phyloP scores from a whole-genome alignment of 1,284 basidiomycete species.

The Leucoagaricus sp. region DNA sequence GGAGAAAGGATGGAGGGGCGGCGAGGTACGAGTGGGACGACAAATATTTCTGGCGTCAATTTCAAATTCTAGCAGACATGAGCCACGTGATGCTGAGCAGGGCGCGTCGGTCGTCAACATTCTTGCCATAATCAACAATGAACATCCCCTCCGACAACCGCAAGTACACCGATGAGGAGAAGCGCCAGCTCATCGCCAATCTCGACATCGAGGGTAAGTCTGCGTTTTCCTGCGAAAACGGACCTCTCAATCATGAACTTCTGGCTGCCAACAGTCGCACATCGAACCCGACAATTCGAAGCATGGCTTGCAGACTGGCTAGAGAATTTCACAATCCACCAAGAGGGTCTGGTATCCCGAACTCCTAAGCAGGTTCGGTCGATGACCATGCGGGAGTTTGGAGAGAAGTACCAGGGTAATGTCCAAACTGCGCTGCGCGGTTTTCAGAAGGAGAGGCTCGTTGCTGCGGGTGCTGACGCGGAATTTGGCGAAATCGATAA shows the following conservation, averaged over 20 bases:
- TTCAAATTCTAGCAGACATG: slow-evolving; percentile 20
- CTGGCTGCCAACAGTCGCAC: slow-evolving; percentile 50
- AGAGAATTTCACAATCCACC: slow-evolving; percentile 70
- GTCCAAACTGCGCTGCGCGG: slow-evolving; percentile 67
- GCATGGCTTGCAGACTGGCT: slow-evolving; percentile 70
- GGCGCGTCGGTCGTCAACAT: slow-evolving; percentile 7
- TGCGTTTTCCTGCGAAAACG: slow-evolving; percentile 7
- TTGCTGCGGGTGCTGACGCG: slow-evolving; percentile 43
- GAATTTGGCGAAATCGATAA: slow-evolving; percentile 61
- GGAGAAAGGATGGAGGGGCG: slow-evolving; percentile 8
- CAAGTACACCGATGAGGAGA: slow-evolving; percentile 59
- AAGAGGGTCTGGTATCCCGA: slow-evolving; percentile 71
- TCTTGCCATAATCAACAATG: slow-evolving; percentile 24
- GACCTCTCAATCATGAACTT: slow-evolving; percentile 11
- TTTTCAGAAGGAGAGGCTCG: slow-evolving; percentile 58
- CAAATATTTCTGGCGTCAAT: slow-evolving; percentile 18
- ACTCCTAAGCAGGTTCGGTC: slow-evolving; percentile 72
- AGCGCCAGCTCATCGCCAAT: slow-evolving; percentile 71
- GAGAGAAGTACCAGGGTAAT: slow-evolving; percentile 73
- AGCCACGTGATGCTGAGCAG: slow-evolving; percentile 22
- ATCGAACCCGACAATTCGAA: slow-evolving; percentile 68
- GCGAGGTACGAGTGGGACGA: slow-evolving; percentile 31
- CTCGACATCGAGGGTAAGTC: slow-evolving; percentile 74
- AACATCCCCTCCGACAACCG: slow-evolving; percentile 29
- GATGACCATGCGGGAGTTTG: slow-evolving; percentile 75